Evolutionary conservation across 345 rosid genomes (phyloP).

Genomic region (Populus alba): DNA sequence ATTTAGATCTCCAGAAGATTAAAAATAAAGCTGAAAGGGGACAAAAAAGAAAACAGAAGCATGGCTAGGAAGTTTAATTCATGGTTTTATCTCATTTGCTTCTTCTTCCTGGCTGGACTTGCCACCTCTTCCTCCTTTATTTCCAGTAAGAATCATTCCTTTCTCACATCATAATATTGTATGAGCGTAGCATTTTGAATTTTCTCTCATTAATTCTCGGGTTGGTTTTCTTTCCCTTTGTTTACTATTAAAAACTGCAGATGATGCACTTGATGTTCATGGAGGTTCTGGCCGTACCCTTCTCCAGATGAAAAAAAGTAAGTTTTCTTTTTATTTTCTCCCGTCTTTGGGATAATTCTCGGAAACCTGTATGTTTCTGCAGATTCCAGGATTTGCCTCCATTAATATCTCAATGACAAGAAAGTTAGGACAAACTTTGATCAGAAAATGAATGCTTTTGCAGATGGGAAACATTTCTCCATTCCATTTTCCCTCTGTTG

Average conservation of each 20-base stretch:
- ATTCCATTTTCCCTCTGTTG: neutral
- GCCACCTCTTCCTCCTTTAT: constrained; percentile 34
- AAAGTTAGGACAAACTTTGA: neutral
- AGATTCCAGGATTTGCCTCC: neutral
- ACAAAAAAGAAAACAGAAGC: neutral
- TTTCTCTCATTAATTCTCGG: neutral
- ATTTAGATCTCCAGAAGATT: constrained; percentile 7
- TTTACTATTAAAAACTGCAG: constrained; percentile 32
- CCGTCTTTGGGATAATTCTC: neutral
- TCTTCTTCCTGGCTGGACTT: constrained; percentile 29
- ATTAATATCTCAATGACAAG: neutral
- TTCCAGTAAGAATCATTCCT: constrained; percentile 33
- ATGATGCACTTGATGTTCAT: constrained; percentile 38
- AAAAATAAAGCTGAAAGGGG: neutral
- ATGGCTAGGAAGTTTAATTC: constrained; percentile 8
- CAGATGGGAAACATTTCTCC: neutral
- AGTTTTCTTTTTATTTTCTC: constrained; percentile 2
- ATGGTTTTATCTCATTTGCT: constrained; percentile 24
- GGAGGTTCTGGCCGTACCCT: constrained; percentile 53
- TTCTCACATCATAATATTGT: neutral
- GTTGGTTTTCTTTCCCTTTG: neutral
- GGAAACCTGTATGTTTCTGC: neutral
- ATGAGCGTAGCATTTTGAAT: neutral
- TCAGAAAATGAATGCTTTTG: no score
- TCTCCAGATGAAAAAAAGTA: constrained; percentile 61